Base-by-base conservation (phyloP, 2,329 filamentous ascomycete species). In the Paraphaeosphaeria minitans region DNA sequence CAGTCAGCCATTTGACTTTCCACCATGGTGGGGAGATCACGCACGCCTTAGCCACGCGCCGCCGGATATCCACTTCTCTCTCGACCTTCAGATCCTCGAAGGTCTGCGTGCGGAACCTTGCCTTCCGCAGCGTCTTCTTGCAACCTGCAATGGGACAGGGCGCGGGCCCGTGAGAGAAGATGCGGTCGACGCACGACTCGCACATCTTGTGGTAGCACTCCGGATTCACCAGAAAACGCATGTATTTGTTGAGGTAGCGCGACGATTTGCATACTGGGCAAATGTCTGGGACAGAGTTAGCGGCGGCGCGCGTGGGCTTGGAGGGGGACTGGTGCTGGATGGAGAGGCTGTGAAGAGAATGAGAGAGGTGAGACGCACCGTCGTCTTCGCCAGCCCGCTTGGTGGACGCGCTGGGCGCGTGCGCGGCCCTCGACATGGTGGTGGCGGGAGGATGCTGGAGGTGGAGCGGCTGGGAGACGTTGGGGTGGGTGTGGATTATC, bases 131-230 rank as follows among this genome's bases (percentile, higher is more conserved):
- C 0, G 93, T 98, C 76, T 91, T 89, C 74, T 88, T 86, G 79
- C 95, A 99, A 42, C 90, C 91, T 0, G 92, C 91, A 58, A 97
- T 92, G 1, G 95, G 95, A 74, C 96, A 99, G 61, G 93, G 91
- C 56, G 93, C 92, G 0, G 95, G 95, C 0, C 95, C 95, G 56
- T 92, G 89, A 37, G 90, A 90, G 84, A 98, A 99, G 69, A 98
- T 91, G 56, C 94, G 90, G 78, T 94, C 91, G 43, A 98, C 93
- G 81, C 95, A 99, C 57, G 91, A 93, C 76, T 92, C 90, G 83
- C 95, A 99, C 92, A 99, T 98, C 67, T 92, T 92, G 83, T 99
- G 95, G 83, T 99, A 99, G 85, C 95, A 99, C 83, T 96, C 93
- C 9, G 94, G 92, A 77, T 98, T 97, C 81, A 99, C 93, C 68